Base-by-base conservation (phyloP, 2,329 filamentous ascomycete species). In the Metarhizium humberi region DNA sequence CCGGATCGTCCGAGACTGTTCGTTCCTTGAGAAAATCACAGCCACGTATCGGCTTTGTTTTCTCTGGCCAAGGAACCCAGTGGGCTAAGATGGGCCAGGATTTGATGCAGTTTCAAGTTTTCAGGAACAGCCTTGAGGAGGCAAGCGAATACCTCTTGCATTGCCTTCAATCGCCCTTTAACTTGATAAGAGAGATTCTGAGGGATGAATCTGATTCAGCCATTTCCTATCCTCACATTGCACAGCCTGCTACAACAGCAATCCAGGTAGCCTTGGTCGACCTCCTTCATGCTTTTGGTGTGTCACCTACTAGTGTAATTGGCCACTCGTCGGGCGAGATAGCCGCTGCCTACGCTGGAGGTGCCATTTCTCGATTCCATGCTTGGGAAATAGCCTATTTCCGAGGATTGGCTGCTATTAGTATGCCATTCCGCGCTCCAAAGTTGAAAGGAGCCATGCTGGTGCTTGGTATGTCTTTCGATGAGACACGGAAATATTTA, bases 321-420 rank as follows among this genome's bases (percentile, higher is more conserved):
- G 74, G 75, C 0, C 75, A 78, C 57, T 77, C 75, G 0, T 77
- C 74, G 1, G 75, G 75, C 2, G 75, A 78, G 54, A 72, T 77
- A 36, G 75, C 74, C 1, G 75, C 75, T 6, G 73, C 75, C 1
- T 75, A 71, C 54, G 71, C 74, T 8, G 64, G 63, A 0, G 70
- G 67, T 0, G 65, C 66, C 16, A 63, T 78, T 20, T 65, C 67
- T 2, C 63, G 64, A 20, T 62, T 71, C 50, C 63, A 64, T 6
- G 75, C 74, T 4, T 75, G 73, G 71, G 63, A 69, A 49, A 65
- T 74, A 36, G 70, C 74, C 3, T 76, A 73, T 56, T 66, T 69
- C 25, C 72, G 75, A 11, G 75, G 75, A 2, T 58, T 69, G 18
- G 65, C 63, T 48, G 68, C 70, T 3, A 63, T 64, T 1, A 63